phyloP scores from a whole-genome alignment of 2,329 filamentous ascomycete species.

The Epicoccum sorghinum region DNA sequence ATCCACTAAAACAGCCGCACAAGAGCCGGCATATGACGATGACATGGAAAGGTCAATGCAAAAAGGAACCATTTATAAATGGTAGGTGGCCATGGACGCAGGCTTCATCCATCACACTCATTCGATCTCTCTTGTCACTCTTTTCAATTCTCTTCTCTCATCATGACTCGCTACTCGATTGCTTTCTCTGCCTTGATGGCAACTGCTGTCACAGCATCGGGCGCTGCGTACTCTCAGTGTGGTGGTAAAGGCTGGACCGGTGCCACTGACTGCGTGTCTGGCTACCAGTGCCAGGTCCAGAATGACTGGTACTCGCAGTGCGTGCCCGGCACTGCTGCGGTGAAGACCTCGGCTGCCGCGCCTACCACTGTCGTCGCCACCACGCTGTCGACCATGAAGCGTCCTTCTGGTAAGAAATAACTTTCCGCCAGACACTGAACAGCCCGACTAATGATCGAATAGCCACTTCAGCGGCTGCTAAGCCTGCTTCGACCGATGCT shows the following conservation, averaged over 20 bases:
- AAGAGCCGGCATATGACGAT: no score
- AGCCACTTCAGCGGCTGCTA: neutral
- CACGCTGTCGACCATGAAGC: neutral
- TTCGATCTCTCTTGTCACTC: no score
- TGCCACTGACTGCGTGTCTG: constrained; percentile 43
- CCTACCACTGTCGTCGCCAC: neutral
- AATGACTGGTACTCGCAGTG: constrained; percentile 55
- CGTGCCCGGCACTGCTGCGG: constrained; percentile 11
- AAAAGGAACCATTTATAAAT: no score
- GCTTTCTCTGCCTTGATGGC: constrained; percentile 5
- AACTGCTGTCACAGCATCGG: constrained; percentile 1
- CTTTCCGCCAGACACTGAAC: no score
- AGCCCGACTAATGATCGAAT: neutral
- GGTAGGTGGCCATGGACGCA: no score
- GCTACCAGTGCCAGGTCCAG: constrained; percentile 40
- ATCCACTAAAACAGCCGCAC: no score
- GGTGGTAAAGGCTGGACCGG: constrained; percentile 51
- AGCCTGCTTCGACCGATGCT: neutral
- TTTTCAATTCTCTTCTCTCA: neutral
- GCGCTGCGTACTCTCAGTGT: constrained; percentile 42
- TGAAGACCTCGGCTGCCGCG: neutral
- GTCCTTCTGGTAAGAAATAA: neutral
- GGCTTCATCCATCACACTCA: no score
- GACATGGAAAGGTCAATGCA: no score
- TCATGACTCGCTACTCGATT: constrained; percentile 4